phyloP scores from a whole-genome alignment of 148 eudicot genomes.

The Rhododendron kiyosumense region DNA sequence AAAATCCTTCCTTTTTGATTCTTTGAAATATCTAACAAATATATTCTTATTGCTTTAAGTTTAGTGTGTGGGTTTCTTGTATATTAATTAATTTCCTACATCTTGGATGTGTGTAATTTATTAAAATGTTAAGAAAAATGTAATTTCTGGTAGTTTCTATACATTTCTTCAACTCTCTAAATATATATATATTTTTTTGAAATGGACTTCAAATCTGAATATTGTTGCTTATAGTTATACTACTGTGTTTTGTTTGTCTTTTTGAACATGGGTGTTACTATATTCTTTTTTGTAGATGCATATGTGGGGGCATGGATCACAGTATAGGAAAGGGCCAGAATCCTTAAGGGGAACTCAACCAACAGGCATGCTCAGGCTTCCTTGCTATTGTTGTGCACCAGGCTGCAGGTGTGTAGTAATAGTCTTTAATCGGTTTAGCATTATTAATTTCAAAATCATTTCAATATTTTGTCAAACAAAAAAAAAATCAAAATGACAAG shows the following conservation, averaged over 20 bases:
- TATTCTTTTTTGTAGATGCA: constrained; percentile 36
- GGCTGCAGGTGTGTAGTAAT: constrained; percentile 33
- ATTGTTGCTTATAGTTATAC: neutral
- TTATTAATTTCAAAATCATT: neutral
- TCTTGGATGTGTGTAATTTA: neutral
- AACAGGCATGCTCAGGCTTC: constrained; percentile 64
- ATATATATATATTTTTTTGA: neutral
- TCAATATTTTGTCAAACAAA: neutral
- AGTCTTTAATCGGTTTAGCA: neutral
- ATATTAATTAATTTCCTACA: neutral
- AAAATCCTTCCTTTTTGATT: neutral
- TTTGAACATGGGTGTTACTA: neutral
- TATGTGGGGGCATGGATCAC: constrained; percentile 77
- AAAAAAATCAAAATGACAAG: neutral
- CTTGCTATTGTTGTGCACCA: constrained; percentile 63
- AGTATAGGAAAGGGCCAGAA: constrained; percentile 60
- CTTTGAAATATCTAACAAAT: neutral
- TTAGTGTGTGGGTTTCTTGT: neutral
- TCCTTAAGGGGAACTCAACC: constrained; percentile 61
- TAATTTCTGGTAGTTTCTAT: neutral
- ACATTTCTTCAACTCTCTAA: neutral
- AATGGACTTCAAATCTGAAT: neutral
- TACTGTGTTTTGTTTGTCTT: neutral
- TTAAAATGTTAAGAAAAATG: neutral
- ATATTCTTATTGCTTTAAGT: neutral